Base-by-base conservation (phyloP, 73 alveolate genomes). In the Diophrys sp. region DNA sequence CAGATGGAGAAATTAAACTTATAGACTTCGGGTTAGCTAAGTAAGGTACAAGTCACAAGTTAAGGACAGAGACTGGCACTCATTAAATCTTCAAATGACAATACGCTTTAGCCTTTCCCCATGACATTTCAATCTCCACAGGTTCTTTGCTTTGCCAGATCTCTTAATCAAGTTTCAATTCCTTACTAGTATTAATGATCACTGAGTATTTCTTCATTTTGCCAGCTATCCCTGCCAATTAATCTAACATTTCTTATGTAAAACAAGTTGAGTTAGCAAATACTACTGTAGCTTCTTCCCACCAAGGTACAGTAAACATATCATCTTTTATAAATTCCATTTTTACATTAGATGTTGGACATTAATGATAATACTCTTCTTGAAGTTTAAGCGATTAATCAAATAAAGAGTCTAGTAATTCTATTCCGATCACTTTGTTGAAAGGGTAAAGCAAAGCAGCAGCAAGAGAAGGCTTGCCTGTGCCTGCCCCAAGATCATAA, bases 381-480 rank as follows among this genome's bases (percentile, higher is more conserved):
- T 44, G 5, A 11, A 44, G 18, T 44, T 44, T 44, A 5, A 11
- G n/a, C 5, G 62, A 5, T 44, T 44, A 5, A 44, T 44, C 62
- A 11, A 44, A 11, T 44, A 44, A 44, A 11, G 62, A 44, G 18
- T 44, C 62, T 44, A 44, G 18, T 5, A 44, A 18, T 44, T 44
- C 62, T 11, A 44, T 44, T 18, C 62, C 62, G 18, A 44, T 18
- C n/a, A 44, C 62, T 44, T 44, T 44, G 18, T 44, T 18, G 18
- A 44, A 44, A 44, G 62, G 62, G 18, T 11, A 44, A 11, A 44
- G 18, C 18, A 44, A 18, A 5, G 62, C 62, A 11, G 62, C 62
- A 11, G 62, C 62, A 44, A 44, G 62, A 44, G 62, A 44, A 11
- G 62, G 62, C 62, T 44, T 44, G 62, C 62, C 62, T 44, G 62